phyloP scores from a whole-genome alignment of 129 eudicot species.

The Escallonia herrerae region DNA sequence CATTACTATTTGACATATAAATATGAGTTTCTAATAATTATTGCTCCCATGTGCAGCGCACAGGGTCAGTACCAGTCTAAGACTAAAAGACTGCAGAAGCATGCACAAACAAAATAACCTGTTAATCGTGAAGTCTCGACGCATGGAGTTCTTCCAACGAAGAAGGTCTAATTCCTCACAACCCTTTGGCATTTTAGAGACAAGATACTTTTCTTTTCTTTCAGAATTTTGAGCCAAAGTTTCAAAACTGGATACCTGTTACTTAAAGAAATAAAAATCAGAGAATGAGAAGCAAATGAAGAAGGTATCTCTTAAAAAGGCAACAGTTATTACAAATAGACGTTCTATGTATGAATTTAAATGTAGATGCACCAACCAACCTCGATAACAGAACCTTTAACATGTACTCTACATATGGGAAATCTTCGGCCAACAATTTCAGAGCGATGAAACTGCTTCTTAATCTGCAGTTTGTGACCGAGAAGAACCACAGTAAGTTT shows the following conservation, averaged over 20 bases:
- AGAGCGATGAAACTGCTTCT: constrained; percentile 36
- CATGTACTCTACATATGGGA: constrained; percentile 66
- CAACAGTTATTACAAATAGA: not conserved
- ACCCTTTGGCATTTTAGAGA: constrained; percentile 35
- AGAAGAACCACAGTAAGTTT: constrained; percentile 8
- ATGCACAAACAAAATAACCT: constrained; percentile 32
- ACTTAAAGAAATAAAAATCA: constrained; percentile 6
- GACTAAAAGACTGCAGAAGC: not conserved
- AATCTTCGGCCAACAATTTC: constrained; percentile 61
- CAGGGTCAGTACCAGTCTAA: too few relatives aligned
- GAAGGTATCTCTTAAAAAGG: not conserved
- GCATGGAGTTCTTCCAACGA: constrained; percentile 70
- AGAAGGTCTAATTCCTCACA: constrained; percentile 39
- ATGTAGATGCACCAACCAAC: constrained; percentile 35
- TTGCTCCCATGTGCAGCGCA: too few relatives aligned
- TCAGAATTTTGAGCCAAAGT: constrained; percentile 34
- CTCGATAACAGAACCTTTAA: constrained; percentile 58
- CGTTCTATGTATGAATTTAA: constrained; percentile 2
- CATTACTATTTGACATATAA: too few relatives aligned
- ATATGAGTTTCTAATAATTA: too few relatives aligned
- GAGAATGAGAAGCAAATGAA: constrained; percentile 4
- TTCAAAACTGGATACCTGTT: constrained; percentile 81
- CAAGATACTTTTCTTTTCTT: constrained; percentile 23
- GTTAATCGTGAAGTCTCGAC: constrained; percentile 81
- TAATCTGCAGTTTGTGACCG: constrained; percentile 33